Percentiles rank a stretch among this genome's conserved stretches.
These are phyloP conservation scores for Phlyctochytrium planicorne DNA, from an alignment of 192 early-diverging fungal species.

Conservation along the genomic window DNA sequence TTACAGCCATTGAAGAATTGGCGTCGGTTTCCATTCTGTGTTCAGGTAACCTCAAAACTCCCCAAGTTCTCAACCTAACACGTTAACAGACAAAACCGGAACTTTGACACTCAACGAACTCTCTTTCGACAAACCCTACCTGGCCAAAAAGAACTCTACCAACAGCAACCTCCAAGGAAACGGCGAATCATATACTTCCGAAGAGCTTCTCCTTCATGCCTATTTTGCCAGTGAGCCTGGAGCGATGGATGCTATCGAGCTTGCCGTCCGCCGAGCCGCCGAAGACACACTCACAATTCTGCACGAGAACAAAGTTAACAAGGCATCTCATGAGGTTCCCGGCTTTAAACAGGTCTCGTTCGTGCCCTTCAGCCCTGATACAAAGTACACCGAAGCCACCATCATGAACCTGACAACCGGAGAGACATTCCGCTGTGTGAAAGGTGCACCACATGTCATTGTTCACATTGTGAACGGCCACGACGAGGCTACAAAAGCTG, in stretches of 20 bases:
- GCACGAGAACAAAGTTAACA: constrained; percentile 43
- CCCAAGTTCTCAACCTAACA: constrained; percentile 52
- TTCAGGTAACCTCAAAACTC: constrained; percentile 46
- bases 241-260: constrained; percentile 86
- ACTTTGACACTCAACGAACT: constrained; percentile 92
- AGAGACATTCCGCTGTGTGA: constrained; percentile 82
- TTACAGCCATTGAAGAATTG: constrained; percentile 92
- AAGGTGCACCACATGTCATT: constrained; percentile 95
- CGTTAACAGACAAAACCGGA: constrained; percentile 88
- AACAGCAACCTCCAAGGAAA: constrained; percentile 66
- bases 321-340: constrained; percentile 72
- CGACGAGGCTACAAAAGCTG: constrained; percentile 78
- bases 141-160: constrained; percentile 50
- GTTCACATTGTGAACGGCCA: constrained; percentile 65
- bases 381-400: constrained; percentile 90
- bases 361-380: constrained; percentile 89
- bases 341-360: constrained; percentile 91
- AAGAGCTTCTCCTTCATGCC: constrained; percentile 79
- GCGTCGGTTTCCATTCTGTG: constrained; percentile 88
- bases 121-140: constrained; percentile 80
- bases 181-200: constrained; percentile 48
- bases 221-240: constrained; percentile 83
- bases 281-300: constrained; percentile 71
- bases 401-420: constrained; percentile 70
- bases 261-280: constrained; percentile 80